Evolutionary conservation across 495 filamentous ascomycete genomes (phyloP).

Genomic region (Penicillium mononematosum): DNA sequence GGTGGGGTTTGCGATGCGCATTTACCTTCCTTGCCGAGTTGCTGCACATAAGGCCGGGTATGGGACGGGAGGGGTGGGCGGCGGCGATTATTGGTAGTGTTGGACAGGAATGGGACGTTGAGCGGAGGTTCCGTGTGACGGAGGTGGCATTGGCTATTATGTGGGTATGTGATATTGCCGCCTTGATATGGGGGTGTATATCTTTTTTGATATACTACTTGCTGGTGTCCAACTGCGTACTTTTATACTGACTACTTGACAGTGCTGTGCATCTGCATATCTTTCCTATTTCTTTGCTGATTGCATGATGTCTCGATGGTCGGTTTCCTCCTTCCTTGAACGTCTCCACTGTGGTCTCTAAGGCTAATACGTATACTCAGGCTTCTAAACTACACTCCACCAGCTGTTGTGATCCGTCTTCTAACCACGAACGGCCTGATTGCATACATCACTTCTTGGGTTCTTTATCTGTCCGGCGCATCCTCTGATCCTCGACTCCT

Average conservation of each 20-base stretch:
- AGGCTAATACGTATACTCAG: slow-evolving; percentile 34
- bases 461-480: slow-evolving; percentile 72
- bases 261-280: slow-evolving; percentile 82
- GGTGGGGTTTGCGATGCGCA: slow-evolving; percentile 62
- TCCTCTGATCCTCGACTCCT: slow-evolving; percentile 73
- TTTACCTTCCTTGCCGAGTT: slow-evolving; percentile 59
- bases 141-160: slow-evolving; percentile 79
- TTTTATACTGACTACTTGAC: slow-evolving; percentile 10
- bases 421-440: slow-evolving; percentile 76
- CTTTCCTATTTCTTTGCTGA: slow-evolving; percentile 89
- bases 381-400: slow-evolving; percentile 86
- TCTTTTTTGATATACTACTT: slow-evolving; percentile 1
- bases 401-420: slow-evolving; percentile 78
- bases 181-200: background rate
- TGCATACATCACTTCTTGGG: slow-evolving; percentile 77
- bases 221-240: background rate
- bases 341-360: background rate
- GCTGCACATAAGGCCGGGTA: slow-evolving; percentile 46
- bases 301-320: slow-evolving; percentile 91
- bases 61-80: slow-evolving; percentile 47
- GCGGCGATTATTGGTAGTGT: slow-evolving; percentile 47
- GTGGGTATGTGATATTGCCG: slow-evolving; percentile 62
- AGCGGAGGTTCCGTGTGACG: slow-evolving; percentile 62
- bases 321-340: slow-evolving; percentile 21
- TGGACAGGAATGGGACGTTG: slow-evolving; percentile 51